Evolutionary conservation across 2,329 filamentous ascomycete species (phyloP), one percentile per base, ranked within the genome.

Genomic region (Alternaria conjuncta): DNA sequence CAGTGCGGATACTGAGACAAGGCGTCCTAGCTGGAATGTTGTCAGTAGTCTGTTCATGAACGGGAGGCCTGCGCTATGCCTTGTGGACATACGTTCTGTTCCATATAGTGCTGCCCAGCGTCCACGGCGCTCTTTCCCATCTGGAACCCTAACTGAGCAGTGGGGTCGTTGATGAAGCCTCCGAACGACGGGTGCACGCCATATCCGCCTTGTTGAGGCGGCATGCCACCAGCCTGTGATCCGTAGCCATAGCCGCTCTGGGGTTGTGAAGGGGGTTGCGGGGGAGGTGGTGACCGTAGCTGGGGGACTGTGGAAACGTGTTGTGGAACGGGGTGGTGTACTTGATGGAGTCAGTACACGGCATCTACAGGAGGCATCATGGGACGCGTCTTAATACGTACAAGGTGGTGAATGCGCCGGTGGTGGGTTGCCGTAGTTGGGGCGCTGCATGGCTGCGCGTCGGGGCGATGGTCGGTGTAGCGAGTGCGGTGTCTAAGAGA

Each of bases 261-360:
- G 36, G 88, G 87, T 76, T 92, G 90, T 61, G 90, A 89, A 69
- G 89, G 90, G 61, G 89, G 88, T 55, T 86, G 86, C 41, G 93
- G 94, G 65, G 93, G 92, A 62, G 92, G 95, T 65, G 96, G 96
- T 62, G 96, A 98, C 81, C 96, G 90, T 80, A 99, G 89, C 84
- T 98, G 96, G 47, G 96, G 96, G 54, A 99, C 96, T 62, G 94
- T 97, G 78, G 96, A 98, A 75, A 98, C 95, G 86, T 99, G 96
- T 82, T 99, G 96, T 66, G 96, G 96, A 63, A 98, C 94, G 62
- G 96, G 96, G 80, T 98, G 96, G 82, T 98, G 96, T 50, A 77
- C 71, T 73, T 50, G 5, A 12, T 25, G 1, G 25, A 60, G 54
- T 28, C 13, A 26, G 26, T 25, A 30, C n/a, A 41, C 23, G 15